These are phyloP conservation scores for Mortierella claussenii DNA, from an alignment of 192 early-diverging fungal genomes.

Conservation along the genomic window DNA sequence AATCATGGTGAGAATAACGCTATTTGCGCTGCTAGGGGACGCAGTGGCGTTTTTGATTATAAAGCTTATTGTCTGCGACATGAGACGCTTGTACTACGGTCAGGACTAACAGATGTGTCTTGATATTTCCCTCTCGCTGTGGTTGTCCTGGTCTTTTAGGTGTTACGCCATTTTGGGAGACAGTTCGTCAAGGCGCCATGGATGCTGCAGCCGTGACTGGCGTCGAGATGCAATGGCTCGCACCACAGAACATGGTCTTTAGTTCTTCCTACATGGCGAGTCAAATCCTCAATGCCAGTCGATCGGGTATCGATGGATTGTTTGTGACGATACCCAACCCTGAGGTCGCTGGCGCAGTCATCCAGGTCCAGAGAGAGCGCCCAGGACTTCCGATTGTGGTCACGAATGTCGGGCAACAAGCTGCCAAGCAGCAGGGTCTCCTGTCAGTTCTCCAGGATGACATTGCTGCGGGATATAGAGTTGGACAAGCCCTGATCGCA, in stretches of 20 bases:
- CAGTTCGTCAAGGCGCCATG: neutral
- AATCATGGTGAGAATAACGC: conserved; percentile 38
- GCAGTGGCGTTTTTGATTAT: too few species aligned
- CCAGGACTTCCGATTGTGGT: conserved; percentile 30
- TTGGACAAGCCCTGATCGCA: conserved; percentile 33
- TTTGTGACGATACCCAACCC: conserved; percentile 36
- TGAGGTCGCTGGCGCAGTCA: conserved; percentile 30
- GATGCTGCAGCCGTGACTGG: conserved; percentile 24
- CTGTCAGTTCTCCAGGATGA: conserved; percentile 44
- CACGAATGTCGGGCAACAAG: conserved; percentile 32
- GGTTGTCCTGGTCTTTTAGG: conserved; percentile 1
- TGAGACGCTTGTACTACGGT: too few species aligned
- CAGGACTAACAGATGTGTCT: too few species aligned
- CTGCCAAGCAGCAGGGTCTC: conserved; percentile 22
- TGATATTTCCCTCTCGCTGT: too few species aligned
- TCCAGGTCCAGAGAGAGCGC: conserved; percentile 9
- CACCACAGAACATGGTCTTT: conserved; percentile 9
- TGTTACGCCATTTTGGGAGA: conserved; percentile 15
- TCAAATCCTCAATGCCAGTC: conserved; percentile 7
- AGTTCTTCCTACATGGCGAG: conserved; percentile 7
- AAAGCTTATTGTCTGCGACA: too few species aligned
- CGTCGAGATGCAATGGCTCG: conserved; percentile 13
- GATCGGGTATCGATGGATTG: conserved; percentile 15
- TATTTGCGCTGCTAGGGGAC: too few species aligned
- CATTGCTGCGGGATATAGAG: conserved; percentile 16